A percentile compares a stretch with the other conserved stretches of the same genome.
phyloP scores from a whole-genome alignment of 768 basidiomycete genomes.

The Exsudoporus frostii region DNA sequence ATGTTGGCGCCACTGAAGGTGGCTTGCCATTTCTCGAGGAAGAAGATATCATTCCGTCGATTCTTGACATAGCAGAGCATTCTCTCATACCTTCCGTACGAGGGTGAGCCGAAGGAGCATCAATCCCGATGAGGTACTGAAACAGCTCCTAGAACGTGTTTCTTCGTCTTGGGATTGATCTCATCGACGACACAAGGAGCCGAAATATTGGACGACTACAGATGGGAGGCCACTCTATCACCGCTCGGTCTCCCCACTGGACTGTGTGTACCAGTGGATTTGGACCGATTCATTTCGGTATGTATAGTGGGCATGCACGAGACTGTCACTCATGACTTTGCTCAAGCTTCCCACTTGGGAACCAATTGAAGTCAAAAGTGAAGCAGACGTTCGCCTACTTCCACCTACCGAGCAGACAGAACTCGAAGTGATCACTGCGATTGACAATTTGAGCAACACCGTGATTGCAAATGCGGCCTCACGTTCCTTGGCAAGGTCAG shows the following conservation, averaged over 20 bases:
- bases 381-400: slow-evolving; percentile 48
- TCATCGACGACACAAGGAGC: slow-evolving; percentile 90
- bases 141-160: slow-evolving; percentile 72
- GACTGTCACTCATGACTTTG: slow-evolving; percentile 2
- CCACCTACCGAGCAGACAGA: slow-evolving; percentile 70
- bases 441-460: slow-evolving; percentile 92
- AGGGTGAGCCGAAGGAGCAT: slow-evolving; percentile 60
- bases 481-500: slow-evolving; percentile 78
- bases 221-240: slow-evolving; percentile 89
- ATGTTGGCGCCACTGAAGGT: slow-evolving; percentile 85
- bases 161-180: slow-evolving; percentile 90
- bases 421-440: slow-evolving; percentile 80
- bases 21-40: slow-evolving; percentile 96
- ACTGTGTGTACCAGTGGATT: slow-evolving; percentile 83
- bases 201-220: slow-evolving; percentile 87
- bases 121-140: slow-evolving; percentile 3
- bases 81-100: slow-evolving; percentile 87
- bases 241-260: slow-evolving; percentile 87
- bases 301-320: slow-evolving; percentile 24
- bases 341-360: slow-evolving; percentile 74
- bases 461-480: slow-evolving; percentile 96
- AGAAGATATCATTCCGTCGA: slow-evolving; percentile 87
- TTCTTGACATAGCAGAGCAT: slow-evolving; percentile 87
- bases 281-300: slow-evolving; percentile 78
- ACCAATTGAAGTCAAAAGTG: slow-evolving; percentile 29